Conservation (phyloP, 768 basidiomycete genomes). For the Lepiota brunneoincarnata region DNA sequence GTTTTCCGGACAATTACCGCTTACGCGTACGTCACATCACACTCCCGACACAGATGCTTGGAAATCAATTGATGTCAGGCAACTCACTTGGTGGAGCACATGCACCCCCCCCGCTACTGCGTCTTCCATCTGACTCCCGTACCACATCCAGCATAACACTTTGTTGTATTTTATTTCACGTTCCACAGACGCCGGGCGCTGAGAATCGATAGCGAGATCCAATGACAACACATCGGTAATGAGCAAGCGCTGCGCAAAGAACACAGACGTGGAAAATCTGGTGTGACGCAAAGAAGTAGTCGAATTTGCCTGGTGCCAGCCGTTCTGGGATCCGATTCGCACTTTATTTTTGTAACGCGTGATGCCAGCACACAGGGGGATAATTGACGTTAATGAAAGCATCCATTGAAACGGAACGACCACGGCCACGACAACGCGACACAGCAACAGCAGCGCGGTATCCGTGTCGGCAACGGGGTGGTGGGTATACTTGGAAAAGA, state of each 20-base stretch:
- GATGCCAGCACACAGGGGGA: conserved; percentile 13
- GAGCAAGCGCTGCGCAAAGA: conserved; percentile 65
- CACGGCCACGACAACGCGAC: conserved; percentile 12
- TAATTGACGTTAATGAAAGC: conserved; percentile 16
- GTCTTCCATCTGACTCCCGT: not conserved
- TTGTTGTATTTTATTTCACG: conserved; percentile 3
- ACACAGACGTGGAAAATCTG: conserved; percentile 89
- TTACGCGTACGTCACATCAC: not conserved
- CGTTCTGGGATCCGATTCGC: conserved; percentile 83
- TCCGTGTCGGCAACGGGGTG: conserved; percentile 6
- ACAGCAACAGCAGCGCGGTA: not conserved
- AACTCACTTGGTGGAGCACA: not conserved
- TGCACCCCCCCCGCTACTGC: not conserved
- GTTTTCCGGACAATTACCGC: not conserved
- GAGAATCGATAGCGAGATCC: conserved; percentile 62
- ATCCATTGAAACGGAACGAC: conserved; percentile 15
- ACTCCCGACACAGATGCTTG: not conserved
- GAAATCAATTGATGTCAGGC: conserved; percentile 5
- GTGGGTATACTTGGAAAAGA: not conserved
- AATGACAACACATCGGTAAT: conserved; percentile 56
- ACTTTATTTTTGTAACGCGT: conserved; percentile 34
- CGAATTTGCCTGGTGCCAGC: conserved; percentile 72
- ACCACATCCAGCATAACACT: conserved; percentile 1
- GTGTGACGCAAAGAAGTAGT: conserved; percentile 78
- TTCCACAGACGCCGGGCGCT: conserved; percentile 24